These are phyloP conservation scores for Penicillium angulare DNA, from an alignment of 495 filamentous ascomycete genomes.

Conservation along the genomic window DNA sequence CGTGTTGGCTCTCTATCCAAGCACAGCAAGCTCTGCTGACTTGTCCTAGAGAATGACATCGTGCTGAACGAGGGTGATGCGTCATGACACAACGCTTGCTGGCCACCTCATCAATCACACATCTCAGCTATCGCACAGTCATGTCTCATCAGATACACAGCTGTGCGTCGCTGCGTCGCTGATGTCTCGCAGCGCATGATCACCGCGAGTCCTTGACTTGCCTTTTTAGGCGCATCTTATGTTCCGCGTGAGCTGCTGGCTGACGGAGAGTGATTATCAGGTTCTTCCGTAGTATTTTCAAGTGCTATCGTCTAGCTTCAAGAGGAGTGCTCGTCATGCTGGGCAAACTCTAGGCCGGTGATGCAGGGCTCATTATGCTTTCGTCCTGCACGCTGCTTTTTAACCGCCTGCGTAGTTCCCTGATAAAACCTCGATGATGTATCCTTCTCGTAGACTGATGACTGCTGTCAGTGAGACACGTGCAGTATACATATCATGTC, in stretches of 20 bases:
- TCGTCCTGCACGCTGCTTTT: background rate
- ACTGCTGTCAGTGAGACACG: background rate
- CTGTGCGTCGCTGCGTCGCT: background rate
- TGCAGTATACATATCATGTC: background rate
- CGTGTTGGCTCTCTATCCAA: background rate
- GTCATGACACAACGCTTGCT: background rate
- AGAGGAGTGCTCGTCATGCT: background rate
- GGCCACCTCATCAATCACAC: background rate
- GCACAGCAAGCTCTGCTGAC: background rate
- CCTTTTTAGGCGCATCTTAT: background rate
- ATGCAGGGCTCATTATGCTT: background rate
- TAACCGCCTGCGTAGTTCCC: background rate
- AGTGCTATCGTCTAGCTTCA: background rate
- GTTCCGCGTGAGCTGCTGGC: background rate
- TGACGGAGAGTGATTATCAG: background rate
- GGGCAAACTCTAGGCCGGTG: background rate
- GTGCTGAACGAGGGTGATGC: background rate
- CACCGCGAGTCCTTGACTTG: background rate
- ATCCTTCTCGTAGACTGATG: background rate
- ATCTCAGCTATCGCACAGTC: background rate
- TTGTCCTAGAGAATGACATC: background rate
- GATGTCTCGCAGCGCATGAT: constrained; percentile 1
- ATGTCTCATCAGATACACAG: background rate
- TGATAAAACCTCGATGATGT: background rate
- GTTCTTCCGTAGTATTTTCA: background rate